Evolutionary conservation across 2,329 filamentous ascomycete genomes (phyloP).

Genomic region (Exophiala aquamarina): DNA sequence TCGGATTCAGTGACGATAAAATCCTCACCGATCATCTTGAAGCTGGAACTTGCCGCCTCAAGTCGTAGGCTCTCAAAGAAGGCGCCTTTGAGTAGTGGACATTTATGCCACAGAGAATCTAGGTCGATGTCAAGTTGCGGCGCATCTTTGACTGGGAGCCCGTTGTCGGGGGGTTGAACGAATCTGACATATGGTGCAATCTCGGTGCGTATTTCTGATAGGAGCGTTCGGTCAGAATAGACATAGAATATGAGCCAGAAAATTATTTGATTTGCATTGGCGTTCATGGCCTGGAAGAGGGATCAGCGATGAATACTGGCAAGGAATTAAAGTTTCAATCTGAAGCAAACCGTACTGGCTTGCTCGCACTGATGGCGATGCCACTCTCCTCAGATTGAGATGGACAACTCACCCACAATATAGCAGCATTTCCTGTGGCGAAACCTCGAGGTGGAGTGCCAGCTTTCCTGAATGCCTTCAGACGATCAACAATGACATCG

Average conservation of each 20-base stretch:
- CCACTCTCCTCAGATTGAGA: no score
- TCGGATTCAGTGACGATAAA: constrained; percentile 40
- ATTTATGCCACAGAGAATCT: constrained; percentile 43
- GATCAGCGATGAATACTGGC: no score
- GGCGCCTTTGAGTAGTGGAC: constrained; percentile 46
- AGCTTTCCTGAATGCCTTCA: constrained; percentile 39
- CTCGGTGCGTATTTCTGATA: constrained; percentile 46
- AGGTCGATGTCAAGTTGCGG: constrained; percentile 44
- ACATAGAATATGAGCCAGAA: constrained; percentile 54
- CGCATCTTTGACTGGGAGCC: constrained; percentile 44
- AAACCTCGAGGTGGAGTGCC: constrained; percentile 26
- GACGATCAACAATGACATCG: constrained; percentile 43
- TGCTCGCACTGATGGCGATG: no score
- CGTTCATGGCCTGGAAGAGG: constrained; percentile 49
- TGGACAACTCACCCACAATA: constrained; percentile 38
- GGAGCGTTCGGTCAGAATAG: constrained; percentile 40
- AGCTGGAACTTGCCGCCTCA: constrained; percentile 42
- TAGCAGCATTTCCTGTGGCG: constrained; percentile 46
- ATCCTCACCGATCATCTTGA: constrained; percentile 41
- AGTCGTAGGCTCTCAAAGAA: constrained; percentile 49
- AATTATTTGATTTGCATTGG: constrained; percentile 52
- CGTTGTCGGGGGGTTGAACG: constrained; percentile 35
- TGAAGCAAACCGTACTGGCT: no score
- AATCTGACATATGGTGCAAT: constrained; percentile 44
- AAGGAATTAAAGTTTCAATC: no score